phyloP scores from a whole-genome alignment of 2,329 filamentous ascomycete species.

The Amauroascus verrucosus region DNA sequence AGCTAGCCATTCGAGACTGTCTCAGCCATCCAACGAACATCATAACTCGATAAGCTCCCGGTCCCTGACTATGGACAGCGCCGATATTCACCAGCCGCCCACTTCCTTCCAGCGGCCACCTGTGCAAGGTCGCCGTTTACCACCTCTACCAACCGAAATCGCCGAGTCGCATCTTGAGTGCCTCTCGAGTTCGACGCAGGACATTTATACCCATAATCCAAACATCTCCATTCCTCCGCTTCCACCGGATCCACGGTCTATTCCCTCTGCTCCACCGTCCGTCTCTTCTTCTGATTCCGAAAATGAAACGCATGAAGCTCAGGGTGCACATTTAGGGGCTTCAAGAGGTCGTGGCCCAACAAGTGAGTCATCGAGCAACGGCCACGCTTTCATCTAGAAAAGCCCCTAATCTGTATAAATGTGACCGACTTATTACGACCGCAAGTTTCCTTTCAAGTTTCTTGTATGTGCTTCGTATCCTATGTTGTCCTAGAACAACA shows the following conservation, averaged over 20 bases:
- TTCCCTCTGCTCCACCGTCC: conserved; percentile 4
- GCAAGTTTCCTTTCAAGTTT: no score
- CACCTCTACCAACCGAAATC: background rate
- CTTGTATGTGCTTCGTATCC: no score
- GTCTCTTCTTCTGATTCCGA: background rate
- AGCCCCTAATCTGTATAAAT: no score
- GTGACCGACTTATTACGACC: no score
- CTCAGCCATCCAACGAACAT: background rate
- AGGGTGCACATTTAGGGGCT: background rate
- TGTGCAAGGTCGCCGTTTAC: conserved; percentile 1
- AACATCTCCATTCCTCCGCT: conserved; percentile 6
- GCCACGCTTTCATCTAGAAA: background rate
- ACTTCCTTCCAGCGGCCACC: background rate
- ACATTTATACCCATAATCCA: background rate
- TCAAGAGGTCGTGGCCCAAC: background rate
- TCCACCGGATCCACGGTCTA: conserved; percentile 3
- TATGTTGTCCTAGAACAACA: no score
- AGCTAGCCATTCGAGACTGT: no score
- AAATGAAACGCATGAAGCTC: background rate
- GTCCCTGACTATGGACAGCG: conserved; percentile 1
- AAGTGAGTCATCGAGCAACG: background rate
- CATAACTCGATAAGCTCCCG: background rate
- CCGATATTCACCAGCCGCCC: background rate
- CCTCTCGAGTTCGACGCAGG: background rate
- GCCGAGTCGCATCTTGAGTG: background rate